phyloP scores from a whole-genome alignment of 148 eudicot genomes.

The Vaccinium macrocarpon region DNA sequence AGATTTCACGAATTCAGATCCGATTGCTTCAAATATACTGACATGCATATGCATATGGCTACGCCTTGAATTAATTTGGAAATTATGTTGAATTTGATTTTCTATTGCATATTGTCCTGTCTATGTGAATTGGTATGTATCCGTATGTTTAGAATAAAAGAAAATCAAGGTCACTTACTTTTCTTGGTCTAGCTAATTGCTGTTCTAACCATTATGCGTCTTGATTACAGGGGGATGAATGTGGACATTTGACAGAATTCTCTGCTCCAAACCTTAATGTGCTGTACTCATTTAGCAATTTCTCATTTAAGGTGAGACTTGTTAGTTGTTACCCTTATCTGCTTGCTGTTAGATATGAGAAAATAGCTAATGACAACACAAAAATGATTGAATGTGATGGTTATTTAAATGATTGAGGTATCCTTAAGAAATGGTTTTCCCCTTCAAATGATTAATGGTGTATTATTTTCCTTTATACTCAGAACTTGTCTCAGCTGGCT shows the following conservation, averaged over 20 bases:
- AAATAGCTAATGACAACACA: background rate
- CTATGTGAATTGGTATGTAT: background rate
- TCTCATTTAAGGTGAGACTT: conserved; percentile 88
- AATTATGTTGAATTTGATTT: background rate
- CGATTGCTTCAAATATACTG: background rate
- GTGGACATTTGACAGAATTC: conserved; percentile 79
- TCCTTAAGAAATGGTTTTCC: background rate
- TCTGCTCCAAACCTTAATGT: conserved; percentile 48
- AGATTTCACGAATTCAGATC: background rate
- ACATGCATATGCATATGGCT: conserved; percentile 5
- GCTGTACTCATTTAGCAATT: conserved; percentile 92
- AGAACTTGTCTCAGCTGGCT: conserved; percentile 96
- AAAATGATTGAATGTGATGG: background rate
- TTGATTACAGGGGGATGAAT: conserved; percentile 79
- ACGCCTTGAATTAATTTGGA: background rate
- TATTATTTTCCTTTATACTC: conserved; percentile 22
- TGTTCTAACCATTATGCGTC: conserved; percentile 17
- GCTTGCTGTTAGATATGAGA: background rate
- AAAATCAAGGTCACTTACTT: background rate
- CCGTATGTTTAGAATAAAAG: background rate
- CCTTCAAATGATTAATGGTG: conserved; percentile 3
- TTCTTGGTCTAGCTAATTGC: background rate
- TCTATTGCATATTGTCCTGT: background rate
- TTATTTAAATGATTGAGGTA: background rate
- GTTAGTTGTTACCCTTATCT: background rate